Base-by-base conservation (phyloP, 768 basidiomycete genomes). In the Mycena rebaudengoi region DNA sequence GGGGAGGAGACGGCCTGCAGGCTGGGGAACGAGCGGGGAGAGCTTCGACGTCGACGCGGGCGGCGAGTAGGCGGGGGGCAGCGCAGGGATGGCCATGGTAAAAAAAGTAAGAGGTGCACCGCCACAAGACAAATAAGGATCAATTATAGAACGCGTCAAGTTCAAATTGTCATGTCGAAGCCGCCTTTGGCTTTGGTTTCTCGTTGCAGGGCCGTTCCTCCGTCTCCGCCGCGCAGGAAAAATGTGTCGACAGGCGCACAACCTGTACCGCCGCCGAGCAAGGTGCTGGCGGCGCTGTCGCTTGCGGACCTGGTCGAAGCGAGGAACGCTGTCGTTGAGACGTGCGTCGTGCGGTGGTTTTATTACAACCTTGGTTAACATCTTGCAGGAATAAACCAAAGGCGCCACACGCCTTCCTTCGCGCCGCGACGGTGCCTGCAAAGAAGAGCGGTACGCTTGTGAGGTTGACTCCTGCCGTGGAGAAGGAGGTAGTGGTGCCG, bases 1-100 rank as follows among this genome's bases (percentile, higher is more conserved):
- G 25, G 96, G 92, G 53, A 97, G 86, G 45, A 98, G 78, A 10
- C 51, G 52, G 12, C 66, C 66, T 14, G 46, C 78, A 5, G 66
- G 66, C 55, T 66, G 51, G 18, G 45, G 39, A 16, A 60, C 37
- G 21, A 28, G 35, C 11, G 68, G 59, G 21, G 56, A 41, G 40
- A 62, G 39, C 29, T 62, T 66, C 32, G 64, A 67, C 64, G 51
- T 58, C 7, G 65, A 65, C 25, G 58, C 46, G 46, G 53, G 50
- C 23, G 59, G 62, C 6, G 54, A 54, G 59, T 60, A 59, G 40
- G 41, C 45, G 18, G 54, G 25, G 13, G 60, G 52, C 16, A 69
- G 50, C 12, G 45, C 28, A 37, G 60, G 50, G 23, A 63, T 43
- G 30, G 59, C 61, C 50, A 69, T 57, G n/a, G 54, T 30, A 25